Evolutionary conservation across 768 basidiomycete genomes (phyloP), one percentile per base, ranked within the genome.

Genomic region (Phlebiopsis gigantea): DNA sequence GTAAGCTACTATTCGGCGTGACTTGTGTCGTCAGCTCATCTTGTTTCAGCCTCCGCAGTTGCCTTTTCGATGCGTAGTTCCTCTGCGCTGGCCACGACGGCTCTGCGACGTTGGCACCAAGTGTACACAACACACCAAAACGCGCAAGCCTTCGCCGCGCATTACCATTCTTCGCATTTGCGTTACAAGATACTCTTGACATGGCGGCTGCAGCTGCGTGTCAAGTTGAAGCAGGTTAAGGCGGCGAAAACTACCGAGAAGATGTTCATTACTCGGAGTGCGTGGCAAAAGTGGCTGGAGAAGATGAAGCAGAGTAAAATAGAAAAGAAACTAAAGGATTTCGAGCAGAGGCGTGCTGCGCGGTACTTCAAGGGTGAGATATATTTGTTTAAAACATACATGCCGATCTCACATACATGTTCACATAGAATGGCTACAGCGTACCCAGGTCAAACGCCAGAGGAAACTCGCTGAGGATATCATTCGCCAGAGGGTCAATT

Each of bases 201-300:
- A 17, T 90, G 89, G 88, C 78, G 84, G 19, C 63, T 81, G 19
- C 71, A 72, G 39, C 70, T 87, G 50, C 77, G 82, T 17, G 68
- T 72, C 15, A 77, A 77, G 55, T 59, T 82, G 41, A 79, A 79
- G 59, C 61, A 76, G 62, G 66, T 74, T 41, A 82, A 79, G 61
- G 75, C 82, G 62, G 86, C 86, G 1, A 79, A 76, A 60, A 67
- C 76, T 28, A 79, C 80, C 0, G 72, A 80, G 61, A 79, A 74
- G 51, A 81, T 75, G 57, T 77, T 89, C 58, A 48, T 77, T 5
- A 67, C 73, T 54, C 73, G 82, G 55, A 73, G 71, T 30, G 75
- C 68, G 53, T 82, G 80, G 77, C 73, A 66, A 52, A 58, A 61
- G 21, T 82, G 86, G 84, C 73, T 66, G 55, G 72, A 67, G 9